phyloP scores from a whole-genome alignment of 2,329 filamentous ascomycete genomes.

The Curvularia hawaiiensis region DNA sequence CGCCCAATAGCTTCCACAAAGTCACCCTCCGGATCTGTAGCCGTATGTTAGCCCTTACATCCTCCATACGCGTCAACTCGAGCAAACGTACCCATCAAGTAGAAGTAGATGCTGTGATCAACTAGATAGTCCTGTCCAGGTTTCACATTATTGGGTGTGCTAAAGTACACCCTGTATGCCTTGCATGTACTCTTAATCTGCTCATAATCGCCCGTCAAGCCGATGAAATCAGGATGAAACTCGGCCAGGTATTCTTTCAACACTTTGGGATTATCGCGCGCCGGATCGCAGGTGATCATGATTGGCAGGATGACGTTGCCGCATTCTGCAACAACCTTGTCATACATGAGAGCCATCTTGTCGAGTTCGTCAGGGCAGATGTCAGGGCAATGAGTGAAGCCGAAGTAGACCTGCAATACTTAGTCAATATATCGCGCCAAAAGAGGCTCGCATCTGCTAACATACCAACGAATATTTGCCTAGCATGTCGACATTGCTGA shows the following conservation, averaged over 20 bases:
- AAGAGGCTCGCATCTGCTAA: slow-evolving; percentile 15
- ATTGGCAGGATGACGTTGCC: slow-evolving; percentile 70
- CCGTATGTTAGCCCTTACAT: slow-evolving; percentile 25
- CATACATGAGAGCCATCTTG: slow-evolving; percentile 97
- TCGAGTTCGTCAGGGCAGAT: slow-evolving; percentile 99
- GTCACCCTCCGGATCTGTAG: slow-evolving; percentile 85
- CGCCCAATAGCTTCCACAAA: slow-evolving; percentile 96
- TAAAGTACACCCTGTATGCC: slow-evolving; percentile 96
- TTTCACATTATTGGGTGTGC: slow-evolving; percentile 84
- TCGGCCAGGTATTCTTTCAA: slow-evolving; percentile 85
- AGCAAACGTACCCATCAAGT: slow-evolving; percentile 77
- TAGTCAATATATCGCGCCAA: slow-evolving; percentile 8
- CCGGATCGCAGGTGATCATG: slow-evolving; percentile 96
- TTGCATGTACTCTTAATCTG: slow-evolving; percentile 95
- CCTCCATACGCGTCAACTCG: neutral
- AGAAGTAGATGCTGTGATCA: slow-evolving; percentile 99
- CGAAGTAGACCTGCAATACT: slow-evolving; percentile 81
- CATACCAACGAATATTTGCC: slow-evolving; percentile 81
- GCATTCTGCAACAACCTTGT: slow-evolving; percentile 61
- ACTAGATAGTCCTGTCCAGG: slow-evolving; percentile 96
- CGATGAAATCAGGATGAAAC: slow-evolving; percentile 86
- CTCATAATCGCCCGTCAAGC: slow-evolving; percentile 91
- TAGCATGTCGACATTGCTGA: slow-evolving; percentile 80
- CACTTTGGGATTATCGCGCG: slow-evolving; percentile 83
- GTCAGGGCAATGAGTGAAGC: slow-evolving; percentile 97